phyloP scores from a whole-genome alignment of 768 basidiomycete species.

The Suillus subluteus region DNA sequence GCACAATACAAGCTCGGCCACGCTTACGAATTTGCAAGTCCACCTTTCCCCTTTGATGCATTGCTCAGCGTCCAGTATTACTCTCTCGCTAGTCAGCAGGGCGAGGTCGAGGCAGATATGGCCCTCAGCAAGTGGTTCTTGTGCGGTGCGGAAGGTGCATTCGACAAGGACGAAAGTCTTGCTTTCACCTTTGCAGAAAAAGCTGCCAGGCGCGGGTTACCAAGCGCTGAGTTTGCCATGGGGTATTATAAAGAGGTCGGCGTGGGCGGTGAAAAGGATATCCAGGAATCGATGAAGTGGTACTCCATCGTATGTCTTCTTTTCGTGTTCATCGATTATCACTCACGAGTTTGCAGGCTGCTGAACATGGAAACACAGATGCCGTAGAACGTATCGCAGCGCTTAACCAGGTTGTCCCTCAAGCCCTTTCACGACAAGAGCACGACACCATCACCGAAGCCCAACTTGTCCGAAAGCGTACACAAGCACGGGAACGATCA shows the following conservation, averaged over 20 bases:
- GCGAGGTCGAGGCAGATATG: constrained; percentile 95
- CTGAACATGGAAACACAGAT: constrained; percentile 79
- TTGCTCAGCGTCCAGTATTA: constrained; percentile 92
- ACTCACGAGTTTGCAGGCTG: constrained; percentile 51
- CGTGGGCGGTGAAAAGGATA: constrained; percentile 70
- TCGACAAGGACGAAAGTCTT: constrained; percentile 86
- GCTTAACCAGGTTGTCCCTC: constrained; percentile 61
- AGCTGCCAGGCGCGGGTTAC: constrained; percentile 71
- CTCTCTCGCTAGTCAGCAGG: constrained; percentile 76
- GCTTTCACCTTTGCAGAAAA: constrained; percentile 92
- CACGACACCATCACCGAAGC: constrained; percentile 79
- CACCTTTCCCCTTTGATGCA: constrained; percentile 87
- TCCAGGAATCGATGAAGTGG: constrained; percentile 74
- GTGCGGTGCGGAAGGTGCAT: constrained; percentile 75
- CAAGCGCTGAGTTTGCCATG: constrained; percentile 92
- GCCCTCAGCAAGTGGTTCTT: constrained; percentile 97
- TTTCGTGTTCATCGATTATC: constrained; percentile 6
- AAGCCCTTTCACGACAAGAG: constrained; percentile 72
- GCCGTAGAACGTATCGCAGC: constrained; percentile 75
- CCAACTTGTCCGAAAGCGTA: constrained; percentile 83
- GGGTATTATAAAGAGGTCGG: constrained; percentile 96
- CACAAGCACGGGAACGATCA: constrained; percentile 66
- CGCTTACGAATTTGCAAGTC: constrained; percentile 87
- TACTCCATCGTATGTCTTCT: constrained; percentile 59
- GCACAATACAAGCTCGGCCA: constrained; percentile 94